These are phyloP conservation scores for Penicillium italicum DNA, from an alignment of 2,329 filamentous ascomycete species.

Conservation along the genomic window DNA sequence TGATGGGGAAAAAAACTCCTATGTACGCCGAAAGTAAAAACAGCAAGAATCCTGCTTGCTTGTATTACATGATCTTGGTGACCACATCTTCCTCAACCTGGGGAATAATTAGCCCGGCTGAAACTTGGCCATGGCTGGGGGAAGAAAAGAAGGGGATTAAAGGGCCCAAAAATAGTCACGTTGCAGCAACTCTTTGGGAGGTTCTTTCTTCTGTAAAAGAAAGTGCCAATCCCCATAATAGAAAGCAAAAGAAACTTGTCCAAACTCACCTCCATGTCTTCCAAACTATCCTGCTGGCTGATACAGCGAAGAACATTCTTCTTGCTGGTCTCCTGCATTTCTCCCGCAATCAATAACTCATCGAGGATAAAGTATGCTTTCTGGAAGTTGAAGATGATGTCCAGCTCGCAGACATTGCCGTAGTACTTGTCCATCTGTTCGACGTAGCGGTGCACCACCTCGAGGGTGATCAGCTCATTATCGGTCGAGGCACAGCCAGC, in stretches of 20 bases:
- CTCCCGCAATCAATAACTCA: constrained; percentile 88
- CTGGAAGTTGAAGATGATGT: constrained; percentile 99
- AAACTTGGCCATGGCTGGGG: constrained; percentile 8
- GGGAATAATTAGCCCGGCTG: constrained; percentile 43
- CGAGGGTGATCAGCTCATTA: constrained; percentile 96
- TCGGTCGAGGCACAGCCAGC: constrained; percentile 94
- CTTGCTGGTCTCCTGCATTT: constrained; percentile 98
- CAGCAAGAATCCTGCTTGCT: constrained; percentile 22
- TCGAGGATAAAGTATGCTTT: constrained; percentile 99
- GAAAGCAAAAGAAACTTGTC: constrained; percentile 3
- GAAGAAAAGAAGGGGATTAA: background rate
- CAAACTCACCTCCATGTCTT: constrained; percentile 95
- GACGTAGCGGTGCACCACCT: constrained; percentile 98
- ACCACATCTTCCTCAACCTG: constrained; percentile 83
- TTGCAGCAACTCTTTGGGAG: background rate
- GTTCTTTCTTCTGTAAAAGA: background rate
- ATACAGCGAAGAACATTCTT: constrained; percentile 98
- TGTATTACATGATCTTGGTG: constrained; percentile 76
- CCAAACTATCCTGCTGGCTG: constrained; percentile 91
- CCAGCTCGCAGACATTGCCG: constrained; percentile 97
- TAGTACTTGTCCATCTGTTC: constrained; percentile 99
- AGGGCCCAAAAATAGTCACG: background rate
- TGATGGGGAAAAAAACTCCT: constrained; percentile 22
- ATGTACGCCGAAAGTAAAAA: constrained; percentile 21
- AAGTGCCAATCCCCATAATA: background rate